Conservation (phyloP, 768 basidiomycete species). For the Termitomyces sp. region DNA sequence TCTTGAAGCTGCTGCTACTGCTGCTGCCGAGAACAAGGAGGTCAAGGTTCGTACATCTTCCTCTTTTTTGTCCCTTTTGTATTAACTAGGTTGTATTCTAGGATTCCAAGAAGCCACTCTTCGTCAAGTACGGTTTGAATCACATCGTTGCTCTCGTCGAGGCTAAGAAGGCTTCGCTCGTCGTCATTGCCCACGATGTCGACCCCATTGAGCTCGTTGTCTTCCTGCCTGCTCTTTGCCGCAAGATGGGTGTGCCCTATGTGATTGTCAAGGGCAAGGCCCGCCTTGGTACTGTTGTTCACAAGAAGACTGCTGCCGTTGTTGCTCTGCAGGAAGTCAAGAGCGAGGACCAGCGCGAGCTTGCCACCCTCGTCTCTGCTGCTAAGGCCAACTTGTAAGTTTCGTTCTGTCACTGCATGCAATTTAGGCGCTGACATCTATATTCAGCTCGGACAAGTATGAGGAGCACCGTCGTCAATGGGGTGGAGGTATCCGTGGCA, state of each 20-base stretch:
- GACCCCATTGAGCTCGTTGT: conserved; percentile 99
- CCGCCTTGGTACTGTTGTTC: conserved; percentile 94
- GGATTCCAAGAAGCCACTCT: conserved; percentile 92
- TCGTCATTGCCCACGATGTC: conserved; percentile 95
- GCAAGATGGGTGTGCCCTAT: conserved; percentile 99
- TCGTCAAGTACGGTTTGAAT: conserved; percentile 96
- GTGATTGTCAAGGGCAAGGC: conserved; percentile 98
- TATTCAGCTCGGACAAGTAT: conserved; percentile 77
- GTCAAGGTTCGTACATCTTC: conserved; percentile 30
- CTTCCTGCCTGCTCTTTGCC: conserved; percentile 96
- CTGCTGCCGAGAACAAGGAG: conserved; percentile 66
- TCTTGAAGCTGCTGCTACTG: conserved; percentile 71
- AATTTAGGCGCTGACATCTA: not conserved
- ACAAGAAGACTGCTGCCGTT: conserved; percentile 97
- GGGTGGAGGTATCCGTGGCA: conserved; percentile 95
- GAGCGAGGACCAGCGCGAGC: conserved; percentile 90
- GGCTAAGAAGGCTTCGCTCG: conserved; percentile 95
- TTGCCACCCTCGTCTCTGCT: conserved; percentile 87
- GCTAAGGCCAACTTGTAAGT: conserved; percentile 97
- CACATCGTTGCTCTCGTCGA: conserved; percentile 94
- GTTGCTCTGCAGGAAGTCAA: conserved; percentile 90
- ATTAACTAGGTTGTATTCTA: conserved; percentile 15
- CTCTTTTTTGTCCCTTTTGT: not conserved
- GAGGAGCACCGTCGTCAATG: conserved; percentile 88
- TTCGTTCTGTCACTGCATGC: not conserved